Conservation (phyloP, 2,329 filamentous ascomycete species). For the Fusarium stilboides region DNA sequence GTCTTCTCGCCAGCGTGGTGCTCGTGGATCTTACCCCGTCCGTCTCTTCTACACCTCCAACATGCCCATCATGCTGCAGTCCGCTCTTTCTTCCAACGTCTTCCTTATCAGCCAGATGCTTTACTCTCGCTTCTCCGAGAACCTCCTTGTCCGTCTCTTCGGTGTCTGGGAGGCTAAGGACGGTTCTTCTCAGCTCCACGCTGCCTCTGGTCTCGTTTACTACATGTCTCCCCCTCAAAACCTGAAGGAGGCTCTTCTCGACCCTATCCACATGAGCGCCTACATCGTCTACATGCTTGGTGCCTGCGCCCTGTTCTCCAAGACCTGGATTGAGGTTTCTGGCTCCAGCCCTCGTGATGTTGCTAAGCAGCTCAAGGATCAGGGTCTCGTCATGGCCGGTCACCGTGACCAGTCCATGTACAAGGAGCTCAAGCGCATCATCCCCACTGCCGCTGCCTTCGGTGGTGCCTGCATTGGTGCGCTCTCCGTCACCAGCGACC, state of each 20-base stretch:
- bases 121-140: constrained; percentile 98
- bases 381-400: constrained; percentile 98
- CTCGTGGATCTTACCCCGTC: constrained; percentile 97
- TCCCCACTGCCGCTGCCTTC: constrained; percentile 97
- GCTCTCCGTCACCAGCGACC: constrained; percentile 93
- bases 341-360: constrained; percentile 98
- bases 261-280: constrained; percentile 95
- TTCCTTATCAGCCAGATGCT: constrained; percentile 99
- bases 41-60: constrained; percentile 99
- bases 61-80: constrained; percentile 99
- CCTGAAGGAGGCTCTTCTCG: constrained; percentile 96
- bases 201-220: constrained; percentile 94
- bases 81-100: constrained; percentile 97
- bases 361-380: constrained; percentile 99
- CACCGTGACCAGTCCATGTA: constrained; percentile 99
- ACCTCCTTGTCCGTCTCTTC: constrained; percentile 96
- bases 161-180: constrained; percentile 99
- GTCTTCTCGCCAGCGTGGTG: constrained; percentile 98
- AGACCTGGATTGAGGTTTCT: constrained; percentile 99
- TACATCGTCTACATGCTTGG: constrained; percentile 99
- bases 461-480: constrained; percentile 99
- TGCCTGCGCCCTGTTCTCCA: constrained; percentile 98
- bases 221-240: constrained; percentile 99
- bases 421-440: constrained; percentile 99
- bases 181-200: constrained; percentile 94